A percentile compares a stretch with the other conserved stretches of the same genome.
These are phyloP conservation scores for Oryza meridionalis DNA, from an alignment of 176 grass and related monocot species.

Conservation along the genomic window DNA sequence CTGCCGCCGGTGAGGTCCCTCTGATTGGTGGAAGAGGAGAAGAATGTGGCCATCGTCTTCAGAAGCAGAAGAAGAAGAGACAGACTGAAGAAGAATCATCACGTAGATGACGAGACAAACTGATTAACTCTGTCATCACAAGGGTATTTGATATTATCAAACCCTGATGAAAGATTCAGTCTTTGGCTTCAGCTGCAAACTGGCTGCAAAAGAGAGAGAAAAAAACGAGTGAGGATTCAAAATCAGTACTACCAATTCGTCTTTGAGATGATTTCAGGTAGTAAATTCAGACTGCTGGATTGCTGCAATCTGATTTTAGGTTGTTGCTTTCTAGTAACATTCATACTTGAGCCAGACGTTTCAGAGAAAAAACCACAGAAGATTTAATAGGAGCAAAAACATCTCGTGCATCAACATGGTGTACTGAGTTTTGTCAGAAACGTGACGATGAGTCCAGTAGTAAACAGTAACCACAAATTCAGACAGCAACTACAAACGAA, in stretches of 20 bases:
- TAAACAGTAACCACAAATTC: slow-evolving; percentile 22
- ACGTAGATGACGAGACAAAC: slow-evolving; percentile 1
- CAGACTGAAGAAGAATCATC: slow-evolving; percentile 23
- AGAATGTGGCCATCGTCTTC: slow-evolving; percentile 82
- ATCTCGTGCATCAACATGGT: background rate
- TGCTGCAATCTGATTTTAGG: background rate
- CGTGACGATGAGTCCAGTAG: background rate
- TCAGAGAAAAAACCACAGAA: too few relatives aligned
- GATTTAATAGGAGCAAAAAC: slow-evolving; percentile 14
- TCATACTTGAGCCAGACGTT: background rate
- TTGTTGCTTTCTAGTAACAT: background rate
- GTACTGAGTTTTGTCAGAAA: slow-evolving; percentile 17
- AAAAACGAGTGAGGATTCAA: background rate
- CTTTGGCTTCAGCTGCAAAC: slow-evolving; percentile 7
- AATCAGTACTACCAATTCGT: background rate
- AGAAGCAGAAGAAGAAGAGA: slow-evolving; percentile 19
- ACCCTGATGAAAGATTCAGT: slow-evolving; percentile 17
- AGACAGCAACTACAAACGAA: background rate
- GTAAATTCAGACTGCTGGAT: background rate
- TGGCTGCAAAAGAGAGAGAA: slow-evolving; percentile 16
- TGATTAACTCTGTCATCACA: slow-evolving; percentile 38
- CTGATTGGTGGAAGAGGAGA: slow-evolving; percentile 62
- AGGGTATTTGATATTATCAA: background rate
- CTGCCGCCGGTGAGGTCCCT: slow-evolving; percentile 38
- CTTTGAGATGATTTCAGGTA: slow-evolving; percentile 25